These are phyloP conservation scores for Mesostigma viride DNA, from an alignment of 139 green algal genomes.

Conservation along the genomic window DNA sequence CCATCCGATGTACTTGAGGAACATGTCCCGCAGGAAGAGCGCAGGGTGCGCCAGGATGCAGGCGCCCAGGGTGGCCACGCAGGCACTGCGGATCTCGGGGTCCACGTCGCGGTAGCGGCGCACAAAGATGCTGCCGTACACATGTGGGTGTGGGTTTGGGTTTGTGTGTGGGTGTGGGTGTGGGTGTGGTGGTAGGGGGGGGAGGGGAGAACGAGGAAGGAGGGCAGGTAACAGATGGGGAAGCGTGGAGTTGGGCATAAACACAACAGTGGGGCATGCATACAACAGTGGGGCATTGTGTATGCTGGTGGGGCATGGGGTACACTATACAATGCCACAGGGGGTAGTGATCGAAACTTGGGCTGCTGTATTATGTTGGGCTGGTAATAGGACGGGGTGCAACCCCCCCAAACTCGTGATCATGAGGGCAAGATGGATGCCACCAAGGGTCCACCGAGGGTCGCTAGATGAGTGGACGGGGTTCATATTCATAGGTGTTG, in stretches of 20 bases:
- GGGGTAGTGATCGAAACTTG: too few species aligned
- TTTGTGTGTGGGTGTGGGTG: background rate
- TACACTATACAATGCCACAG: too few species aligned
- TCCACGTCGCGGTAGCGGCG: slow-evolving; percentile 56
- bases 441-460: too few species aligned
- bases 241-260: background rate
- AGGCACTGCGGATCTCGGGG: slow-evolving; percentile 51
- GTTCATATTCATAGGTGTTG: too few species aligned
- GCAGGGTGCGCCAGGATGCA: slow-evolving; percentile 64
- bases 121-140: slow-evolving; percentile 47
- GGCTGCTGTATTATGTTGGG: too few species aligned
- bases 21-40: slow-evolving; percentile 65
- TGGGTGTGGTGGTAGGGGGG: background rate
- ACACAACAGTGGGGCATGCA: background rate
- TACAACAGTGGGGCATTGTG: background rate
- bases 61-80: slow-evolving; percentile 63
- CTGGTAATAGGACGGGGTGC: too few species aligned
- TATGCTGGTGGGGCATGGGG: background rate
- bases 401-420: too few species aligned
- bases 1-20: slow-evolving; percentile 97
- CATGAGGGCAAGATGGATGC: too few species aligned
- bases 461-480: too few species aligned
- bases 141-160: background rate
- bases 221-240: background rate
- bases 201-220: too few species aligned